A percentile compares a stretch with the other conserved stretches of the same genome.
Conservation (phyloP, 345 rosid species). For the Turritis glabra region DNA sequence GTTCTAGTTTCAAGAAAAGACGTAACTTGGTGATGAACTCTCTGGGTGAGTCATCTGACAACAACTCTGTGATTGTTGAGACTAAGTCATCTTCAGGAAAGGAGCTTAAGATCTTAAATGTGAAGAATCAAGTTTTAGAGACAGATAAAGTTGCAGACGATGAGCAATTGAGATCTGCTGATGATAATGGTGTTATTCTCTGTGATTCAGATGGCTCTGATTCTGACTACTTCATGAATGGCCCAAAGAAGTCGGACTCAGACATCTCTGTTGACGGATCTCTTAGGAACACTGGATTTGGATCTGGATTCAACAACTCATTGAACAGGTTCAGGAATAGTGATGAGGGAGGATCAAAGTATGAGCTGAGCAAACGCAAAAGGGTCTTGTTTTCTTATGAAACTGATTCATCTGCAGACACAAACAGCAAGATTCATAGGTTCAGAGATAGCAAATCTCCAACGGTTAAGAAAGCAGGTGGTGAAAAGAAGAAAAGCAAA, state of each 20-base stretch:
- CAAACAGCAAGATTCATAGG: slow-evolving; percentile 27
- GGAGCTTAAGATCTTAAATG: slow-evolving; percentile 39
- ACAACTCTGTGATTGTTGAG: slow-evolving; percentile 59
- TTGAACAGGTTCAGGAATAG: slow-evolving; percentile 27
- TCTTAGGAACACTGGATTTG: slow-evolving; percentile 36
- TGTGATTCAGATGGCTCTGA: slow-evolving; percentile 52
- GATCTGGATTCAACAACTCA: slow-evolving; percentile 42
- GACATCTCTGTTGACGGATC: slow-evolving; percentile 47
- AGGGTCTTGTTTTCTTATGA: slow-evolving; percentile 42
- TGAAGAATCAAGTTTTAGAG: slow-evolving; percentile 31
- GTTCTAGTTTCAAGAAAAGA: slow-evolving; percentile 50
- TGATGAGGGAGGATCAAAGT: slow-evolving; percentile 26
- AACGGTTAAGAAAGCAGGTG: slow-evolving; percentile 38
- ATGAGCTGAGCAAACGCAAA: slow-evolving; percentile 45
- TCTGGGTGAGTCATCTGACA: slow-evolving; percentile 63
- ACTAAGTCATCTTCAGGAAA: slow-evolving; percentile 56
- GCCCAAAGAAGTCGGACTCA: slow-evolving; percentile 58
- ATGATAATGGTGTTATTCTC: slow-evolving; percentile 11
- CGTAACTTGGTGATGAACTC: slow-evolving; percentile 41
- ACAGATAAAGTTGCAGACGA: slow-evolving; percentile 17
- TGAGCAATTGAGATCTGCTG: slow-evolving; percentile 38
- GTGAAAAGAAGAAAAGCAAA: slow-evolving; percentile 49
- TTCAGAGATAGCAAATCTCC: slow-evolving; percentile 33
- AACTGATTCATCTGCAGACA: slow-evolving; percentile 42
- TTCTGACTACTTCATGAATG: slow-evolving; percentile 64